These are phyloP conservation scores for Aspergillus incahuasiensis DNA, from an alignment of 495 filamentous ascomycete species.

Conservation along the genomic window DNA sequence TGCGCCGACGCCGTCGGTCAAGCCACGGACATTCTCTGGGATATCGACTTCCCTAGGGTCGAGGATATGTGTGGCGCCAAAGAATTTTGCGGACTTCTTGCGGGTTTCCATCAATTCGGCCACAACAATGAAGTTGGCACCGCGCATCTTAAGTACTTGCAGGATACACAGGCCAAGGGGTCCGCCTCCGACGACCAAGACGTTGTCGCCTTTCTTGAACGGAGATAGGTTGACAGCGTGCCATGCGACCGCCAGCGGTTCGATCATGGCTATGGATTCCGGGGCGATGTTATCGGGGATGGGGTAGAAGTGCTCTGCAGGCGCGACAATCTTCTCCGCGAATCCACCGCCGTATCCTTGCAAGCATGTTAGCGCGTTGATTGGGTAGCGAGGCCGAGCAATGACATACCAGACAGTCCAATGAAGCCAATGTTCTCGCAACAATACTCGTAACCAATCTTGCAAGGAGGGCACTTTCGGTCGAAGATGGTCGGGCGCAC, in stretches of 20 bases:
- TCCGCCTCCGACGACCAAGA: constrained; percentile 56
- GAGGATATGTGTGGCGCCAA: constrained; percentile 52
- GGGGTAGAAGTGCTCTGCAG: constrained; percentile 26
- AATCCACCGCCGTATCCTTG: constrained; percentile 28
- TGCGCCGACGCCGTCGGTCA: constrained; percentile 46
- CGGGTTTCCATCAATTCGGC: constrained; percentile 49
- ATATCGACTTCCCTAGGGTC: constrained; percentile 53
- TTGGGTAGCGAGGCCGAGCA: neutral
- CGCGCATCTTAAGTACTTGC: constrained; percentile 50
- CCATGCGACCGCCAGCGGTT: constrained; percentile 62
- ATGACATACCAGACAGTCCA: constrained; percentile 46
- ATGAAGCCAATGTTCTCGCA: constrained; percentile 59
- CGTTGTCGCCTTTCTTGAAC: constrained; percentile 45
- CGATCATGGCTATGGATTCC: constrained; percentile 45
- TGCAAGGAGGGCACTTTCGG: constrained; percentile 49
- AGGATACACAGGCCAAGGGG: constrained; percentile 61
- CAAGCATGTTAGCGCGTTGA: neutral
- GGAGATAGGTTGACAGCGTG: constrained; percentile 56
- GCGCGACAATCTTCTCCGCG: constrained; percentile 24
- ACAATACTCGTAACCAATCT: constrained; percentile 49
- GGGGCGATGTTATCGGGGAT: constrained; percentile 17
- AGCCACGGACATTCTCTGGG: constrained; percentile 35
- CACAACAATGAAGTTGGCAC: constrained; percentile 49
- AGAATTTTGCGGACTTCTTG: constrained; percentile 44
- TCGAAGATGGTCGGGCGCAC: constrained; percentile 61